A percentile compares a stretch with the other conserved stretches of the same genome.
These are phyloP conservation scores for Penstemon eatonii DNA, from an alignment of 257 asterid species.

Conservation along the genomic window DNA sequence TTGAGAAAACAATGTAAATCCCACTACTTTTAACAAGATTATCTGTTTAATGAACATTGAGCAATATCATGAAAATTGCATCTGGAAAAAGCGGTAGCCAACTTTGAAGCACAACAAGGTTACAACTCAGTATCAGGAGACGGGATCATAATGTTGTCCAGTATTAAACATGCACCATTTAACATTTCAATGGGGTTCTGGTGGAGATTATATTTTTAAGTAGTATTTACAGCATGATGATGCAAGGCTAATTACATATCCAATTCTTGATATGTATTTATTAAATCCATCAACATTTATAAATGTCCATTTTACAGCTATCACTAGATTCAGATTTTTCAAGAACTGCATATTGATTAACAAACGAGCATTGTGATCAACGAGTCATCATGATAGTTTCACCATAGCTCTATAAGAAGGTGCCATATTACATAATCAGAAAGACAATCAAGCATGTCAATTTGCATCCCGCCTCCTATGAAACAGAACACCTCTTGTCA, in stretches of 20 bases:
- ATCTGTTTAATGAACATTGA: neutral
- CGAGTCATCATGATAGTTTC: neutral
- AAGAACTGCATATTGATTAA: neutral
- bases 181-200: too few relatives aligned
- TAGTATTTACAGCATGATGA: neutral
- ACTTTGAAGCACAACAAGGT: neutral
- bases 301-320: neutral
- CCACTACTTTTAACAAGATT: neutral
- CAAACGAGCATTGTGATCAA: too few relatives aligned
- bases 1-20: neutral
- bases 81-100: neutral
- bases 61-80: slow-evolving; percentile 5
- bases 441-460: neutral
- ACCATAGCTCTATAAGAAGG: neutral
- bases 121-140: too few relatives aligned
- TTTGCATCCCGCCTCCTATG: neutral
- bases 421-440: neutral
- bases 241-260: neutral
- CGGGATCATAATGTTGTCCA: too few relatives aligned
- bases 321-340: neutral
- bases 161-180: too few relatives aligned
- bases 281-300: neutral
- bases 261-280: neutral
- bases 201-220: neutral
- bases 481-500: neutral